phyloP scores from a whole-genome alignment of 1,139 yeast genomes.

The Lodderomyces theae region DNA sequence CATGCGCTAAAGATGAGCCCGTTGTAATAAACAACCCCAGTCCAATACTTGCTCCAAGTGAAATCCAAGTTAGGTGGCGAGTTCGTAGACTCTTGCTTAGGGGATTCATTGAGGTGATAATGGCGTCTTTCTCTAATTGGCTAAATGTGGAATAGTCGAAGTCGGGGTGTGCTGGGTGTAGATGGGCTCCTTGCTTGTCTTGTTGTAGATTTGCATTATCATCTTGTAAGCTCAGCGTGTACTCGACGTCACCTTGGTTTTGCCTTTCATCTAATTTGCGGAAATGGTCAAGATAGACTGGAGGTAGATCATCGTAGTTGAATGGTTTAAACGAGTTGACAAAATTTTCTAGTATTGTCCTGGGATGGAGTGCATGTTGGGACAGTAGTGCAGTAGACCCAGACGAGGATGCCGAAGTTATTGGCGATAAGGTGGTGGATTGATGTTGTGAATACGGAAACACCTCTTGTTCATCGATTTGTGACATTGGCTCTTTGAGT shows the following conservation, averaged over 20 bases:
- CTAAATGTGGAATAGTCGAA: slow-evolving; percentile 29
- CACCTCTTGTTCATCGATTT: not conserved
- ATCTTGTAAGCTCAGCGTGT: not conserved
- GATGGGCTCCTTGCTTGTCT: not conserved
- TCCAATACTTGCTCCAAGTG: slow-evolving; percentile 44
- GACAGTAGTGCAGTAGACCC: not conserved
- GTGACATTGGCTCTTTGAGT: not conserved
- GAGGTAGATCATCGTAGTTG: slow-evolving; percentile 19
- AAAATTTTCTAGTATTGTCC: slow-evolving; percentile 17
- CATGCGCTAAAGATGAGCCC: slow-evolving; percentile 30
- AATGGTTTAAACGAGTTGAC: slow-evolving; percentile 39
- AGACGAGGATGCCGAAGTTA: not conserved
- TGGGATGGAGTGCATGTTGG: slow-evolving; percentile 8
- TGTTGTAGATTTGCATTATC: not conserved
- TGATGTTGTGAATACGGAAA: not conserved
- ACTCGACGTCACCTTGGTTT: not conserved
- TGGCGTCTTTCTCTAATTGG: slow-evolving; percentile 32
- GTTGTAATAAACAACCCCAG: slow-evolving; percentile 41
- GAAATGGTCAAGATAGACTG: slow-evolving; percentile 13
- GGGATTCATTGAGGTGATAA: slow-evolving; percentile 31
- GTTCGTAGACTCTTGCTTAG: slow-evolving; percentile 33
- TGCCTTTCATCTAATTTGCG: slow-evolving; percentile 1
- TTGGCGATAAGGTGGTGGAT: not conserved
- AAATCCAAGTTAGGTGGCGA: slow-evolving; percentile 42
- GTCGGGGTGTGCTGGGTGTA: slow-evolving; percentile 24